Evolutionary conservation across 176 grass and related monocot genomes (phyloP).

Genomic region (Poa annua): DNA sequence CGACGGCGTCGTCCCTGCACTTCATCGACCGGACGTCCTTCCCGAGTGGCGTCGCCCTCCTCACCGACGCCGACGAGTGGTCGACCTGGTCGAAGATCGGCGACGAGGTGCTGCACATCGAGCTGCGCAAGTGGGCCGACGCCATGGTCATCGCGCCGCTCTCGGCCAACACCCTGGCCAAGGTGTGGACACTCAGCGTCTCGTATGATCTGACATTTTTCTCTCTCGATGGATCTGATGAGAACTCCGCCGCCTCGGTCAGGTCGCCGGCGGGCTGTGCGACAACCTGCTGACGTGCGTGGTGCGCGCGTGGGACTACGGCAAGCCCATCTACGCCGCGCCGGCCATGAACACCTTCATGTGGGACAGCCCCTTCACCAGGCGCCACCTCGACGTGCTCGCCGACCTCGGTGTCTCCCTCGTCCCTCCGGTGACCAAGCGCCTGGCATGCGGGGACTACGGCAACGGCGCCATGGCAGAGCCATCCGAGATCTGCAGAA

Average conservation of each 20-base stretch:
- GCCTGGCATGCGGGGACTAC: slow-evolving; percentile 70
- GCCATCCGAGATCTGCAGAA: slow-evolving; percentile 55
- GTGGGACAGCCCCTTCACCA: slow-evolving; percentile 82
- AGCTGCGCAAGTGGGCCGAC: slow-evolving; percentile 83
- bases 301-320: slow-evolving; percentile 78
- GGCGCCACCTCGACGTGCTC: slow-evolving; percentile 55
- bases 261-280: slow-evolving; percentile 73
- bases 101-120: slow-evolving; percentile 83
- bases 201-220: neutral
- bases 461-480: slow-evolving; percentile 78
- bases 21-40: slow-evolving; percentile 66
- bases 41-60: slow-evolving; percentile 45
- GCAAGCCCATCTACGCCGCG: slow-evolving; percentile 74
- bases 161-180: slow-evolving; percentile 82
- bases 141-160: slow-evolving; percentile 73
- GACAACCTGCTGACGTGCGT: slow-evolving; percentile 91
- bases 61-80: slow-evolving; percentile 78
- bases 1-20: slow-evolving; percentile 63
- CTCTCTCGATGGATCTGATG: neutral
- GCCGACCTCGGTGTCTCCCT: slow-evolving; percentile 56
- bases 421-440: slow-evolving; percentile 65
- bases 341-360: slow-evolving; percentile 89
- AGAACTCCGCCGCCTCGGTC: neutral
- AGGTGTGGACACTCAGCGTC: slow-evolving; percentile 29
- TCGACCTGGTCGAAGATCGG: slow-evolving; percentile 65